phyloP scores from a whole-genome alignment of 257 asterid species.

The Eucommia ulmoides region DNA sequence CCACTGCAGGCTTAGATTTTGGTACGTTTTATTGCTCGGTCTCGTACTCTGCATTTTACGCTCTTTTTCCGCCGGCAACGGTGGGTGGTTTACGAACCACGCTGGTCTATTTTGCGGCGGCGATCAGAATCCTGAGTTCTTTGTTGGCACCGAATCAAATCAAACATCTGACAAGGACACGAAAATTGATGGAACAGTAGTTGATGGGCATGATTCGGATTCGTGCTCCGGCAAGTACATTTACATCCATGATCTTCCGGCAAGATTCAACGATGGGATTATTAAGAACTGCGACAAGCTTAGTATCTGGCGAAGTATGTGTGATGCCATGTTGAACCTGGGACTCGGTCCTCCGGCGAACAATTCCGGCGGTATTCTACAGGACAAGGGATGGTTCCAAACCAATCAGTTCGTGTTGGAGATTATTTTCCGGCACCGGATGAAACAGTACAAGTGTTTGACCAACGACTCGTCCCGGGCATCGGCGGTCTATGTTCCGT shows the following conservation, averaged over 20 bases:
- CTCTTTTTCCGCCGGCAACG: no score
- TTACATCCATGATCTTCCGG: conserved; percentile 10
- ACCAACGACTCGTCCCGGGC: not conserved
- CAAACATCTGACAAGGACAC: no score
- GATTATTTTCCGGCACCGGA: not conserved
- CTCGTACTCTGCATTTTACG: no score
- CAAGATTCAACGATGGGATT: conserved; percentile 1
- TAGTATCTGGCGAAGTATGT: not conserved
- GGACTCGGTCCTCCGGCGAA: conserved; percentile 1
- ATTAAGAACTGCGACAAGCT: not conserved
- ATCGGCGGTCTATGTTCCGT: not conserved
- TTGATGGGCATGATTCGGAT: no score
- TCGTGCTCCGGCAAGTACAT: conserved; percentile 3
- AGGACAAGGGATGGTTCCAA: conserved; percentile 2
- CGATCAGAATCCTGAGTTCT: no score
- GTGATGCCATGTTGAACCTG: not conserved
- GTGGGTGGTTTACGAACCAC: no score
- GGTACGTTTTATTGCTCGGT: no score
- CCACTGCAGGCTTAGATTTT: no score
- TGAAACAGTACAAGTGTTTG: not conserved
- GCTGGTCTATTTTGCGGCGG: no score
- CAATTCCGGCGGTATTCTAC: conserved; percentile 2
- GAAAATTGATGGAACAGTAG: no score
- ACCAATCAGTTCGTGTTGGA: conserved; percentile 5
- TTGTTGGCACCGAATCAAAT: no score